Percentiles rank a stretch among this genome's conserved stretches.
Evolutionary conservation across 129 eudicot species (phyloP).

Genomic region (Scalesia atractyloides): DNA sequence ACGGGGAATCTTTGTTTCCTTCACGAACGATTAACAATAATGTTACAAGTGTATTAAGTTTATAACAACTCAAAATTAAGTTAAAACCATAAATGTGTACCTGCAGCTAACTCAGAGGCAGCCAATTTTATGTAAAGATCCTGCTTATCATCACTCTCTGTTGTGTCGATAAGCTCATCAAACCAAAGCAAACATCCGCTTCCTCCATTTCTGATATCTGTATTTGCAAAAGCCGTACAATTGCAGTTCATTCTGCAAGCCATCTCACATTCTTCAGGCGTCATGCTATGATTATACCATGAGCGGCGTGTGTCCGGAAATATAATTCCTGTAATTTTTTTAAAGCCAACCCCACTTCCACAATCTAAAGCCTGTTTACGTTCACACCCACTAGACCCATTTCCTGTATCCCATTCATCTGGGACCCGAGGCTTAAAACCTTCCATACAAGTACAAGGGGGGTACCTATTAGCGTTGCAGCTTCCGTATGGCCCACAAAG

Average conservation of each 20-base stretch:
- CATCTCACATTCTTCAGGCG: conserved; percentile 37
- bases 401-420: conserved; percentile 19
- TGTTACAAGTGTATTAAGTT: background rate
- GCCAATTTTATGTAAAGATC: conserved; percentile 39
- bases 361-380: conserved; percentile 26
- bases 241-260: conserved; percentile 35
- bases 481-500: conserved; percentile 43
- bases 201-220: conserved; percentile 28
- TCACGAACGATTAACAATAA: background rate
- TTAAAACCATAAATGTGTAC: background rate
- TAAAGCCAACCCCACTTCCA: conserved; percentile 28
- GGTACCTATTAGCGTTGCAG: conserved; percentile 21
- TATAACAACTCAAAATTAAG: background rate
- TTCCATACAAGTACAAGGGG: conserved; percentile 32
- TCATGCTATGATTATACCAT: conserved; percentile 33
- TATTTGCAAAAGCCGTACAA: conserved; percentile 26
- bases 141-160: conserved; percentile 15
- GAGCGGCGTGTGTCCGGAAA: conserved; percentile 37
- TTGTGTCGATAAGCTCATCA: conserved; percentile 36
- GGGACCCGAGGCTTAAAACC: conserved; percentile 32
- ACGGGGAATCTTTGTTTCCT: background rate
- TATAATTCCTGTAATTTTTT: conserved; percentile 18
- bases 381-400: conserved; percentile 43
- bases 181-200: conserved; percentile 47
- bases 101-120: conserved; percentile 32